A percentile compares a stretch with the other conserved stretches of the same genome.
phyloP scores from a whole-genome alignment of 495 filamentous ascomycete species.

The Echria macrotheca region DNA sequence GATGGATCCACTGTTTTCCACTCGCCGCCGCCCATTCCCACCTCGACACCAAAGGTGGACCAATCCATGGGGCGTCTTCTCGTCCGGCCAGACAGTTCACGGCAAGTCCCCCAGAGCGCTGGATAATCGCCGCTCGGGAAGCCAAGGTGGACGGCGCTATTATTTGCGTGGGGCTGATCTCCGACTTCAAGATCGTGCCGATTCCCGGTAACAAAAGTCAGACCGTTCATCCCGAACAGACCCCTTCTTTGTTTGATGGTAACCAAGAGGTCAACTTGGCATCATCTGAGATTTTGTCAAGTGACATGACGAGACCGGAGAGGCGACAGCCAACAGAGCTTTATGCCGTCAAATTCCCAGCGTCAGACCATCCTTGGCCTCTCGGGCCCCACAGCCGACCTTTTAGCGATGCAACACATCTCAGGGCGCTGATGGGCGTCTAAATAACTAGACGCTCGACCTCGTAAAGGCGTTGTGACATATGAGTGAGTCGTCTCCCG shows the following conservation, averaged over 20 bases:
- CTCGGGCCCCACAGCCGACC: background rate
- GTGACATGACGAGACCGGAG: conserved; percentile 3
- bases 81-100: background rate
- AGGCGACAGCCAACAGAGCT: conserved; percentile 5
- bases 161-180: conserved; percentile 1
- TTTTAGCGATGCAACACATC: conserved; percentile 7
- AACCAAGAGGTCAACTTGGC: conserved; percentile 2
- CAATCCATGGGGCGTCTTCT: background rate
- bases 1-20: conserved; percentile 10
- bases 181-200: conserved; percentile 8
- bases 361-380: conserved; percentile 11
- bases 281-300: background rate
- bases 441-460: background rate
- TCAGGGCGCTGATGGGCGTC: background rate
- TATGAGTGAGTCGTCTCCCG: background rate
- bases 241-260: too few species aligned
- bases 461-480: background rate
- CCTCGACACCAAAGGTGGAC: background rate
- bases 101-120: background rate
- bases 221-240: background rate
- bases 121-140: background rate
- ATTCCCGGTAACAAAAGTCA: conserved; percentile 5
- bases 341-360: conserved; percentile 16
- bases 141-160: background rate
- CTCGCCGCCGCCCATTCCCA: conserved; percentile 8